Percentiles rank a stretch among this genome's conserved stretches.
Evolutionary conservation across 805 yeast species (phyloP).

Genomic region (Priceomyces carsonii): DNA sequence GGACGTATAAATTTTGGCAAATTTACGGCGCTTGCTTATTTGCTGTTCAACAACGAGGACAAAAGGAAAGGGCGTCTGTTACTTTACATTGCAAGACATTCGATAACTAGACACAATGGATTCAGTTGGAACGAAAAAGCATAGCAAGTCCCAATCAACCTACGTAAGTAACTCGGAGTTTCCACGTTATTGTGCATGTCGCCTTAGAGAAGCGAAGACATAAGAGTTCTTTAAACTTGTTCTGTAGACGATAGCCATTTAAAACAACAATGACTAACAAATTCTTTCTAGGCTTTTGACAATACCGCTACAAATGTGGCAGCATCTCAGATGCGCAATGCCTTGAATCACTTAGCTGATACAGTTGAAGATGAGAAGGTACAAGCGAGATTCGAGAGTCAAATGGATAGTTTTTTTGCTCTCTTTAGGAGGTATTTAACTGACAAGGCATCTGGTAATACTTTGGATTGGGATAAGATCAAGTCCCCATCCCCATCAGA

Average conservation of each 20-base stretch:
- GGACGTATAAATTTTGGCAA: conserved; percentile 1
- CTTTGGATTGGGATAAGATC: conserved; percentile 94
- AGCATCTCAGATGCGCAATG: conserved; percentile 97
- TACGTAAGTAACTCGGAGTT: conserved; percentile 56
- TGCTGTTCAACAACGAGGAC: background rate
- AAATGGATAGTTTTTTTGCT: conserved; percentile 93
- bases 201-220: too few species aligned
- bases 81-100: background rate
- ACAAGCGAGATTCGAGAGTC: conserved; percentile 70
- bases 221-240: too few species aligned
- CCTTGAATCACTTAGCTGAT: conserved; percentile 85
- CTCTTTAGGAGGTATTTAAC: conserved; percentile 88
- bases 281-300: conserved; percentile 72
- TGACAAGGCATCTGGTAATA: conserved; percentile 82
- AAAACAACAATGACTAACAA: too few species aligned
- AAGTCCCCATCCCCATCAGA: conserved; percentile 87
- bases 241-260: too few species aligned
- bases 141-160: conserved; percentile 69
- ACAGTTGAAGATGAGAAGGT: conserved; percentile 56
- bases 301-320: conserved; percentile 93
- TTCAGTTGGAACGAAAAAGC: conserved; percentile 46
- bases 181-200: too few species aligned
- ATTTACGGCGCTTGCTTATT: background rate
- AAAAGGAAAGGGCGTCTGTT: background rate
- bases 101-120: conserved; percentile 3